Evolutionary conservation across 2,329 filamentous ascomycete species (phyloP), one percentile per base, ranked within the genome.

Genomic region (Emericellopsis cladophorae): DNA sequence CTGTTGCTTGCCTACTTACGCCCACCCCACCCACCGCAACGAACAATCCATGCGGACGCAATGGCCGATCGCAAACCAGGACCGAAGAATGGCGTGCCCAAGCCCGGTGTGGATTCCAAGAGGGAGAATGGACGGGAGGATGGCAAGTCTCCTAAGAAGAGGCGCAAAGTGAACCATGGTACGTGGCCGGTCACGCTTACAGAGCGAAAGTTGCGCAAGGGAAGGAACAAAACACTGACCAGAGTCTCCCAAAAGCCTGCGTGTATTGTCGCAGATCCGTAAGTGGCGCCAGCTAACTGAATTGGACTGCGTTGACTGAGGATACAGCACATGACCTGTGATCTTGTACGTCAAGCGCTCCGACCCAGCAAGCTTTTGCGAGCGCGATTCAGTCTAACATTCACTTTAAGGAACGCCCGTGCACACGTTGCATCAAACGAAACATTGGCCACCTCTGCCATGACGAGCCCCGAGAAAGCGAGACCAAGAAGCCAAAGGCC

Each of bases 371-470:
- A 7, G 3, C 7, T 21, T 4, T 21, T 21, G 4, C 4, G 5
- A 21, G 18, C 18, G 18, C 18, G 6, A 12, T 29, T 9, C 26
- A 29, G 8, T 29, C 26, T 29, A 29, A 29, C 6, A 29, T 9
- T 9, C 12, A 44, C 51, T 45, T 42, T 50, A 62, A 93, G 87
- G 87, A 94, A 69, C 82, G 92, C 59, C 92, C 92, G 55, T 98
- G 92, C 74, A 90, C 87, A 54, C 79, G 92, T 66, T 98, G 92
- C 70, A 86, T 96, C 65, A 98, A 96, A 68, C 82, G 92, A 57
- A 95, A 95, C 66, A 98, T 98, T 61, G 92, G 90, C 54, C 92
- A 98, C 64, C 74, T 98, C 50, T 98, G 92, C 64, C 92, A 95
- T 67, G 92, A 98, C 64, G 92, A 96, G 65, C 90, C 89, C 51